Conservation (phyloP, 2,329 filamentous ascomycete genomes). For the Coniochaeta sp. region DNA sequence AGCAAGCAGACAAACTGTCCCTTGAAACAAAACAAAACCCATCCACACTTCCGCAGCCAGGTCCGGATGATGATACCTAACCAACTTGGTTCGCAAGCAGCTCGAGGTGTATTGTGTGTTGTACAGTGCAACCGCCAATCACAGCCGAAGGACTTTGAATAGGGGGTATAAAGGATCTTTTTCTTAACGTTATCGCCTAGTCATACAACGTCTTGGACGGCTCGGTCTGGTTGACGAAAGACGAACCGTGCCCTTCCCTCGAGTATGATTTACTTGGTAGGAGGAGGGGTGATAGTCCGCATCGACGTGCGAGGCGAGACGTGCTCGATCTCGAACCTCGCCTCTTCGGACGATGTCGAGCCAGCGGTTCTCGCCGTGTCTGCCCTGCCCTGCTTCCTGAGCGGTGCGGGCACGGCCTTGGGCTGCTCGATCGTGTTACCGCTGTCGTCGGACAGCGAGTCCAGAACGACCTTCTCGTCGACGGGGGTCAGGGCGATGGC, state of each 20-base stretch:
- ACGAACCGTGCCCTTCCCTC: background rate
- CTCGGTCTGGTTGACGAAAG: background rate
- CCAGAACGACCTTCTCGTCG: background rate
- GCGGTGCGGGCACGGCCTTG: background rate
- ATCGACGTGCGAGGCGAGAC: background rate
- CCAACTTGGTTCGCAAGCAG: background rate
- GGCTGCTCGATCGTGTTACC: background rate
- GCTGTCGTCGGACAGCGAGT: background rate
- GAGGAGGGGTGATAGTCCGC: background rate
- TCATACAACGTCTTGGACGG: background rate
- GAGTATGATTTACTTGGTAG: background rate
- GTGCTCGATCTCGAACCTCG: background rate
- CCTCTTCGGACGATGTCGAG: background rate
- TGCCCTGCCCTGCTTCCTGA: background rate
- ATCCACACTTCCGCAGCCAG: no score
- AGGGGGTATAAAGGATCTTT: background rate
- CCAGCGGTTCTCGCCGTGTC: background rate
- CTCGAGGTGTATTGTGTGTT: background rate
- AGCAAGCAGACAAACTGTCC: no score
- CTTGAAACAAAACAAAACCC: no score
- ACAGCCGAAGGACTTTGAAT: background rate
- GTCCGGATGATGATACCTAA: no score
- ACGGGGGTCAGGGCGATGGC: background rate
- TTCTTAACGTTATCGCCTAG: background rate
- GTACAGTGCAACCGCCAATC: background rate